Evolutionary conservation across 2,329 filamentous ascomycete species (phyloP), one percentile per base, ranked within the genome.

Genomic region (Hymenoscyphus salicellus): DNA sequence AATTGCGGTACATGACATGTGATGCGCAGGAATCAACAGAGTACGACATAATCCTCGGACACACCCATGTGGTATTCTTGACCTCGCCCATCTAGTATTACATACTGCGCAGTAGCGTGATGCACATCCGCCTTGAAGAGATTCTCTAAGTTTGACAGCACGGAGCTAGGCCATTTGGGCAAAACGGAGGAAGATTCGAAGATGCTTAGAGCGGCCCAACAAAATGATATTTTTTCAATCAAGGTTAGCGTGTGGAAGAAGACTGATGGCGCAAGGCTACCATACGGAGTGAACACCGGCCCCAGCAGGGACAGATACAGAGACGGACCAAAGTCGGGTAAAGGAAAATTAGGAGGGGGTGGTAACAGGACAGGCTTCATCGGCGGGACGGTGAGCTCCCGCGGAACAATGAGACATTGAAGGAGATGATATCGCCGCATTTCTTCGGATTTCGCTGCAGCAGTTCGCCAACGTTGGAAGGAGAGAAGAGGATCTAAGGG

Each of bases 1-100:
- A 59, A 60, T 63, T 63, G 32, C 56, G 17, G 36, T 62, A 62
- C 11, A 62, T 49, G 61, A 61, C 61, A 62, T 62, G 61, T 58
- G 61, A 58, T 49, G 55, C 55, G 52, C 49, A 20, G 30, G 43
- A 63, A 63, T 63, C 32, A 59, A 63, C 23, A 59, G n/a, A 63
- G 30, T 56, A 59, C 60, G 61, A 56, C 43, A 55, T 32, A 59
- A 17, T 63, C 56, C 60, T 56, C 56, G 56, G 61, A 63, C 60
- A 57, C 52, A 32, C 20, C 20, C n/a, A 33, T 32, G 28, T 41
- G 26, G 32, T 28, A 63, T 63, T 63, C 61, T 56, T 60, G 60
- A 63, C n/a, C 10, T 49, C 11, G n/a, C 8, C 43, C 43, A 38
- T 11, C 36, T n/a, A n/a, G n/a, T n/a, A n/a, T n/a, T n/a, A n/a